These are phyloP conservation scores for Leccinum broughii DNA, from an alignment of 768 basidiomycete genomes.

Conservation along the genomic window DNA sequence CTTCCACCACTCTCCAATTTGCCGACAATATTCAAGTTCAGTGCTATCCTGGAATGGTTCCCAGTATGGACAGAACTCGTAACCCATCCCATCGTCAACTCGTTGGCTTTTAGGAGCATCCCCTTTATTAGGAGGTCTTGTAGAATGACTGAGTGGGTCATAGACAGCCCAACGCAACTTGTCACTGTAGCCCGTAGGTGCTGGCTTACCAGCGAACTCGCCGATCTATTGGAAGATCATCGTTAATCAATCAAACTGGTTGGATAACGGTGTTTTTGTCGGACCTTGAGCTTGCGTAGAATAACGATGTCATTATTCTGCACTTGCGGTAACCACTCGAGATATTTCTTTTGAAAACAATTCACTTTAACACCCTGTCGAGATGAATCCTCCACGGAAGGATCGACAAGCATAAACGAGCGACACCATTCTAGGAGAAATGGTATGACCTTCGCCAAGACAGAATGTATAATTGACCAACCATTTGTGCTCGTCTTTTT, in stretches of 20 bases:
- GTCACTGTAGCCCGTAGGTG: slow-evolving; percentile 48
- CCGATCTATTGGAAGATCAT: slow-evolving; percentile 31
- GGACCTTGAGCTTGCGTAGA: slow-evolving; percentile 51
- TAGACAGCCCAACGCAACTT: slow-evolving; percentile 58
- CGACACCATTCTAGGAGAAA: slow-evolving; percentile 44
- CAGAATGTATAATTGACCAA: slow-evolving; percentile 15
- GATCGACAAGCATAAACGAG: slow-evolving; percentile 52
- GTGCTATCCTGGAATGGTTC: slow-evolving; percentile 34
- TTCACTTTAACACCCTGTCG: slow-evolving; percentile 38
- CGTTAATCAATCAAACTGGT: not conserved
- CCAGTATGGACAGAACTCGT: slow-evolving; percentile 46
- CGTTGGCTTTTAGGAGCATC: slow-evolving; percentile 36
- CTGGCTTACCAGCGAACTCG: slow-evolving; percentile 29
- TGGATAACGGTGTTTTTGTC: not conserved
- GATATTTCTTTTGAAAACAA: slow-evolving; percentile 51
- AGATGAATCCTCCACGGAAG: slow-evolving; percentile 38
- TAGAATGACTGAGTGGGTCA: slow-evolving; percentile 37
- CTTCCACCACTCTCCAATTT: slow-evolving; percentile 55
- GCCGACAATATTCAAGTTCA: slow-evolving; percentile 45
- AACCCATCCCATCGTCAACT: slow-evolving; percentile 38
- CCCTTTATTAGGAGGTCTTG: slow-evolving; percentile 40
- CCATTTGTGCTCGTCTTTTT: slow-evolving; percentile 27
- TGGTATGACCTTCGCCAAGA: not conserved
- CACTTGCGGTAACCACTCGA: slow-evolving; percentile 52
- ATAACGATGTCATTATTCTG: slow-evolving; percentile 52